A percentile compares a stretch with the other conserved stretches of the same genome.
Conservation (phyloP, 768 basidiomycete genomes). For the Leucosporidium creatinivorum region DNA sequence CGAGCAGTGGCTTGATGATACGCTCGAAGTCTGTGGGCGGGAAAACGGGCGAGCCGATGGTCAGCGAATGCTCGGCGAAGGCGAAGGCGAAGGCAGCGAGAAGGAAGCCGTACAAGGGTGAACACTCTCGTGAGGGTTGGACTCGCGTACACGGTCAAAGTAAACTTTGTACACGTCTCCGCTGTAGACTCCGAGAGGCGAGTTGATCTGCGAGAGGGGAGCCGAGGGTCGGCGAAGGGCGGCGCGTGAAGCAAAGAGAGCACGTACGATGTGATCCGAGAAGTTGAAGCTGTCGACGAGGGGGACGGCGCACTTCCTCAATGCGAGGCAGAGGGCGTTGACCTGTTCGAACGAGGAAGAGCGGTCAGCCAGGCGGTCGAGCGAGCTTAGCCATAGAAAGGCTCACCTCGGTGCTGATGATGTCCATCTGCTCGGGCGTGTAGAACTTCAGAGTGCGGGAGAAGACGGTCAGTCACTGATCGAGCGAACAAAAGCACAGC, state of each 20-base stretch:
- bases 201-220: constrained; percentile 42
- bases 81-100: neutral
- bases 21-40: constrained; percentile 41
- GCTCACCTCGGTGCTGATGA: constrained; percentile 28
- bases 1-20: constrained; percentile 46
- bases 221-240: neutral
- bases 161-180: constrained; percentile 46
- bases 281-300: constrained; percentile 38
- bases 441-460: constrained; percentile 18
- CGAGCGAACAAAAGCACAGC: neutral
- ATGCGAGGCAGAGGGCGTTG: constrained; percentile 35
- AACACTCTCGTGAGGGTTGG: constrained; percentile 44
- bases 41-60: neutral
- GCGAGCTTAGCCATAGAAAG: too few species aligned
- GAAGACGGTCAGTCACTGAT: too few species aligned
- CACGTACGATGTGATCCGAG: constrained; percentile 35
- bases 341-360: constrained; percentile 14
- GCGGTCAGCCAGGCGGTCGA: too few species aligned
- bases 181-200: constrained; percentile 46
- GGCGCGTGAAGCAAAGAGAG: neutral
- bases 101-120: constrained; percentile 39
- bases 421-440: constrained; percentile 34
- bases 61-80: too few species aligned
- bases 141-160: constrained; percentile 45
- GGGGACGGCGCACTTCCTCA: constrained; percentile 36